Percentiles rank a stretch among this genome's conserved stretches.
These are phyloP conservation scores for Cicer arietinum DNA, from an alignment of 306 rosid species.

Conservation along the genomic window DNA sequence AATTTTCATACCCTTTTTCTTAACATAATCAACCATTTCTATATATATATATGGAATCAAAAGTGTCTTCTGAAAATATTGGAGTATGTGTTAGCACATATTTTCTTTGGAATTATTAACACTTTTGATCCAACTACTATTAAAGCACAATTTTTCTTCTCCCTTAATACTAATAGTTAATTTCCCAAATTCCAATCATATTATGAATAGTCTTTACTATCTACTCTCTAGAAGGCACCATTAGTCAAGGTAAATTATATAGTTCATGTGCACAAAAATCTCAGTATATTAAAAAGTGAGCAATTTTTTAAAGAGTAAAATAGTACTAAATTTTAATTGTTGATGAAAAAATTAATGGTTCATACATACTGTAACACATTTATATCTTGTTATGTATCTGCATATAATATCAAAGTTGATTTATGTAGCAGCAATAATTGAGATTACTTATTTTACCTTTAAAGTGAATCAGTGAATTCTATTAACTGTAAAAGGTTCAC, in stretches of 20 bases:
- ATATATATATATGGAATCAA: constrained; percentile 6
- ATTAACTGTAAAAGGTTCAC: no score
- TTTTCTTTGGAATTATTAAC: constrained; percentile 37
- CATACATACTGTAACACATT: no score
- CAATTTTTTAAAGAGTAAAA: no score
- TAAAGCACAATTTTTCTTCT: neutral
- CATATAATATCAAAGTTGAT: no score
- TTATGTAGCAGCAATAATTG: no score
- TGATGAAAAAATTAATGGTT: no score
- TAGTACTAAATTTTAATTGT: no score
- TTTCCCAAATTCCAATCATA: constrained; percentile 33
- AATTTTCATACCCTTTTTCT: constrained; percentile 45
- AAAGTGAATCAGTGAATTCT: no score
- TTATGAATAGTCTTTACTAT: constrained; percentile 3
- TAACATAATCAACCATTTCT: constrained; percentile 29
- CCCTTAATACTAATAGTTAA: constrained; percentile 4
- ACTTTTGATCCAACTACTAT: constrained; percentile 36
- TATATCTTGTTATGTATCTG: no score
- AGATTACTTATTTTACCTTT: no score
- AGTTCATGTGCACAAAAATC: neutral
- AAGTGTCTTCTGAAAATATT: constrained; percentile 14
- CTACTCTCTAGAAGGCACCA: neutral
- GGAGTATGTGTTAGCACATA: constrained; percentile 25
- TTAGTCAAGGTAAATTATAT: constrained; percentile 22
- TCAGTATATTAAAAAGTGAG: no score